Conservation (phyloP, 2,329 filamentous ascomycete genomes). For the Fusarium buxicola region DNA sequence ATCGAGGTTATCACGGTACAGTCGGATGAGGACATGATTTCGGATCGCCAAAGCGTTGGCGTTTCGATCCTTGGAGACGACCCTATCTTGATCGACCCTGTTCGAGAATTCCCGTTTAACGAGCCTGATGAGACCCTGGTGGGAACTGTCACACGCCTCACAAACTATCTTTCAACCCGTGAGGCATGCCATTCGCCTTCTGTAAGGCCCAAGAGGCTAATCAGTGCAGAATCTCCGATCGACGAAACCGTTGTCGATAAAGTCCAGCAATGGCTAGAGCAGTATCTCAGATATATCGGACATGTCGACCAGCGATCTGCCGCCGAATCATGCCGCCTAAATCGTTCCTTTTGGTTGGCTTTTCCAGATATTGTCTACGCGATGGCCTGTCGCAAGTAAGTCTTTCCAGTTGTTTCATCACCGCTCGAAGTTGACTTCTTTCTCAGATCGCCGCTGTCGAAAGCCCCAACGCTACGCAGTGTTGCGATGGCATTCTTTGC, state of each 20-base stretch:
- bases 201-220: constrained; percentile 38
- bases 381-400: constrained; percentile 56
- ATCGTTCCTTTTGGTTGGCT: constrained; percentile 63
- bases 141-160: constrained; percentile 52
- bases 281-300: constrained; percentile 58
- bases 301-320: constrained; percentile 50
- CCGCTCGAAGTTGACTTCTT: constrained; percentile 10
- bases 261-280: constrained; percentile 63
- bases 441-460: constrained; percentile 43
- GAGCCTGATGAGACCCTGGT: constrained; percentile 47
- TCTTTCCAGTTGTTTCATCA: neutral
- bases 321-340: constrained; percentile 57
- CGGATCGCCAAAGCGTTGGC: constrained; percentile 50
- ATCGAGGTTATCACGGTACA: constrained; percentile 57
- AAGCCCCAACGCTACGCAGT: constrained; percentile 46
- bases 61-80: constrained; percentile 40
- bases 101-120: constrained; percentile 60
- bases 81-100: constrained; percentile 53
- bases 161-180: constrained; percentile 53
- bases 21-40: constrained; percentile 51
- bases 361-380: constrained; percentile 62
- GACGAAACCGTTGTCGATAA: constrained; percentile 59
- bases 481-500: constrained; percentile 52
- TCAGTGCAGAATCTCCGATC: constrained; percentile 53
- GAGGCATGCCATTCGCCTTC: constrained; percentile 18